Base-by-base conservation (phyloP, 768 basidiomycete species). In the Dioszegia aurantiaca region DNA sequence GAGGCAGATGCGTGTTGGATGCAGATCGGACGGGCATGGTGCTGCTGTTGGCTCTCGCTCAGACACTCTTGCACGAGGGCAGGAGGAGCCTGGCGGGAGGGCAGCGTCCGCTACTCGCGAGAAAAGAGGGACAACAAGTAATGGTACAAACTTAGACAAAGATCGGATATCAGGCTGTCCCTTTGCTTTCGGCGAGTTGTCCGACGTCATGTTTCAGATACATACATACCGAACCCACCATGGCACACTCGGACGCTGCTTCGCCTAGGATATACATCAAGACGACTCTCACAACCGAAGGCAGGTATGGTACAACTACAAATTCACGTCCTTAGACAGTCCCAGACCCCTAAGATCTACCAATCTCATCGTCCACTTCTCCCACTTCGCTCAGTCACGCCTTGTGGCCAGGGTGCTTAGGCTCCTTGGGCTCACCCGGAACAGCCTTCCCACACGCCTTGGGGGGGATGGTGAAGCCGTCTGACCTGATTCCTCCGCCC, bases 401-500 rank as follows among this genome's bases (percentile, higher is more conserved):
- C 46, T 47, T 30, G 51, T 53, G 51, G 23, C 37, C 26, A 14
- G 51, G 51, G 23, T 53, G 19, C 51, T 53, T 53, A 4, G 51
- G 51, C 51, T 53, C 24, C 37, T 53, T 40, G 9, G 51, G 51
- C 51, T 53, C 51, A 6, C 51, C 51, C 51, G 51, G 51, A 24
- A 53, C 51, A 56, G 59, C 70, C 5, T 63, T 62, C 43, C 71
- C 69, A 67, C 83, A 83, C 40, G 76, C 59, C 42, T 67, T 74
- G 55, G 69, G 63, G 21, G 82, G 82, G n/a, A 80, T 72, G 19
- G 67, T 59, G 72, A 58, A 67, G 40, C 82, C 83, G 78, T 83
- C 83, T 17, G 81, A 81, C 61, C 92, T 82, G 52, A 89, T 78
- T 58, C 91, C 92, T 82, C 90, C 90, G 69, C 92, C 92, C 92